Evolutionary conservation across 306 rosid species (phyloP).

Genomic region (Citrullus mucosospermus): DNA sequence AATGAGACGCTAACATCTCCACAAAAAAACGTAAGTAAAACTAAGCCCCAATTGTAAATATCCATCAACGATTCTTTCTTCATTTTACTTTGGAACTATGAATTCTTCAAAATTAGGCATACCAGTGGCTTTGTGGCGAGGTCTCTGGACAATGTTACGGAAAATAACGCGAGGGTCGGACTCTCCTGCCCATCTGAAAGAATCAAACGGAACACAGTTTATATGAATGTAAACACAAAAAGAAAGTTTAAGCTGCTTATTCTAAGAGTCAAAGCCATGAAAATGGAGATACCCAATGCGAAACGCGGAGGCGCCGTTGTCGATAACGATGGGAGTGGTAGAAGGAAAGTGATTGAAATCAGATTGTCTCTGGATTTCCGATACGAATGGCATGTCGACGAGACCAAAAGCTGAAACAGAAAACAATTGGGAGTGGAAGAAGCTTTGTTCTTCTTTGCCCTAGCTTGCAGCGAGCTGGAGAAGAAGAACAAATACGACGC

Average conservation of each 20-base stretch:
- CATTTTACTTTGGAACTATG: neutral
- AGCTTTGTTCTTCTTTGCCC: conserved; percentile 3
- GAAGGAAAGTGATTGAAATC: conserved; percentile 45
- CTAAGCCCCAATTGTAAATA: neutral
- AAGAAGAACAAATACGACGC: neutral
- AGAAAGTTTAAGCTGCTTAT: neutral
- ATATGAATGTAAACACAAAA: neutral
- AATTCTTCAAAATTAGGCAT: neutral
- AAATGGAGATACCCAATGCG: conserved; percentile 49
- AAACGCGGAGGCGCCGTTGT: conserved; percentile 81
- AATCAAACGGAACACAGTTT: neutral
- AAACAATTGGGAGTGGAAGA: neutral
- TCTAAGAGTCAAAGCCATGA: neutral
- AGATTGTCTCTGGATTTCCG: conserved; percentile 44
- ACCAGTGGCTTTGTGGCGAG: conserved; percentile 91
- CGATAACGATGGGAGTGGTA: conserved; percentile 66
- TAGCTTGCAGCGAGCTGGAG: neutral
- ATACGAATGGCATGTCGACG: conserved; percentile 52
- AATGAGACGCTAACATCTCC: neutral
- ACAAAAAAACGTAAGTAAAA: too few species aligned
- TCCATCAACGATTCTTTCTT: neutral
- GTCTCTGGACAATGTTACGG: conserved; percentile 98
- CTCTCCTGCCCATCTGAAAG: conserved; percentile 90
- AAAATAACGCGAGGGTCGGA: conserved; percentile 82
- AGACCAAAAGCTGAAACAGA: neutral